Conservation (phyloP, 169 alveolate species). For the Theileria annulata region DNA sequence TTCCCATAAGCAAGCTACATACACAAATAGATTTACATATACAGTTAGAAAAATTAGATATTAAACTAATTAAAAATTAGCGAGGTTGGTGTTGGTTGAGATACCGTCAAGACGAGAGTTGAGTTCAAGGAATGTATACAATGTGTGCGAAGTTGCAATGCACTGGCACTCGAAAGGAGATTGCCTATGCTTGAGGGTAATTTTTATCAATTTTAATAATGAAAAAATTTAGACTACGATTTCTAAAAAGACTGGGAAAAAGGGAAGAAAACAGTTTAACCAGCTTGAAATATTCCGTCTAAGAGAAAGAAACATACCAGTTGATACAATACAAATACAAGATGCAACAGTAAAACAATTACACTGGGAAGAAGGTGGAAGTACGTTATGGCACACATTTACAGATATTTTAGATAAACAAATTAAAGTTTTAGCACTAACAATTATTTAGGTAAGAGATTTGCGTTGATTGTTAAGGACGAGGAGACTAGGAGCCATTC, state of each 20-base stretch:
- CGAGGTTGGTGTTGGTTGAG: constrained; percentile 79
- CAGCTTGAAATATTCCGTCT: constrained; percentile 87
- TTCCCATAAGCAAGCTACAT: not conserved
- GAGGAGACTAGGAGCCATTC: constrained; percentile 83
- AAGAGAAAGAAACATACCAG: constrained; percentile 86
- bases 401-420: not conserved
- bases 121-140: constrained; percentile 86
- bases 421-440: not conserved
- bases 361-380: constrained; percentile 84
- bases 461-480: constrained; percentile 85
- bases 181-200: constrained; percentile 80
- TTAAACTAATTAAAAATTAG: constrained; percentile 19
- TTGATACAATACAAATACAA: constrained; percentile 86
- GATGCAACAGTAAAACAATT: constrained; percentile 85
- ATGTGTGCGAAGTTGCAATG: constrained; percentile 82
- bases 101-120: constrained; percentile 84
- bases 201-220: not conserved
- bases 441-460: constrained; percentile 74
- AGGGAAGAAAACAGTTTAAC: constrained; percentile 80
- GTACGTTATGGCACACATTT: not conserved
- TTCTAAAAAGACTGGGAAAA: constrained; percentile 84
- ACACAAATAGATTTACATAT: not conserved
- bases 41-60: not conserved
- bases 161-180: constrained; percentile 90
- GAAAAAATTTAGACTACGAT: constrained; percentile 71